phyloP scores from a whole-genome alignment of 1,284 basidiomycete species.

The Takashimella koratensis region DNA sequence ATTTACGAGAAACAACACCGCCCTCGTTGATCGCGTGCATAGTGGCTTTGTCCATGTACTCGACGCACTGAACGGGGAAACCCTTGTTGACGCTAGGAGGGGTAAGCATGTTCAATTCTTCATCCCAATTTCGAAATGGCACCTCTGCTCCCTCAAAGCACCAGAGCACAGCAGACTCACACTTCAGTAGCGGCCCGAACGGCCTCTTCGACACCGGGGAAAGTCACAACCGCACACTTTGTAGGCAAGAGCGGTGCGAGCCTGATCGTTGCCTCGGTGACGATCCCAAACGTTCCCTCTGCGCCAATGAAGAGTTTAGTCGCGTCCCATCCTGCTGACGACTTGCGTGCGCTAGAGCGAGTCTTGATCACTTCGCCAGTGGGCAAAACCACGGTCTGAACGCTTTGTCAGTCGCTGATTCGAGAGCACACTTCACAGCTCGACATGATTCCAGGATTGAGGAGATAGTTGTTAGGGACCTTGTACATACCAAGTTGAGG shows the following conservation, averaged over 20 bases:
- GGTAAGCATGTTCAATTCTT: neutral
- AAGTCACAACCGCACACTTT: constrained; percentile 53
- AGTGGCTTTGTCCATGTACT: constrained; percentile 67
- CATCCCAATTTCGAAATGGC: too few relatives aligned
- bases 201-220: constrained; percentile 53
- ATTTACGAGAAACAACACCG: constrained; percentile 57
- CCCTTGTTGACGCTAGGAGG: constrained; percentile 56
- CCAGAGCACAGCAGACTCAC: constrained; percentile 28
- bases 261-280: constrained; percentile 83
- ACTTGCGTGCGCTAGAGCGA: constrained; percentile 75
- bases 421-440: too few relatives aligned
- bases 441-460: neutral
- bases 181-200: constrained; percentile 61
- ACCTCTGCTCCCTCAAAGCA: neutral
- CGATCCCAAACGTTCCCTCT: constrained; percentile 88
- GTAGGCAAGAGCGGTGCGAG: constrained; percentile 77
- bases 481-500: constrained; percentile 70
- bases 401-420: neutral
- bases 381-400: constrained; percentile 79
- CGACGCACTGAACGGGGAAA: constrained; percentile 65
- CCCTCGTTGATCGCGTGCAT: constrained; percentile 67
- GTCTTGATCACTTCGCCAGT: constrained; percentile 93
- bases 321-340: constrained; percentile 83
- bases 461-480: too few relatives aligned
- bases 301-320: constrained; percentile 92